phyloP scores from a whole-genome alignment of 2,329 filamentous ascomycete species.

The Fusarium begoniae region DNA sequence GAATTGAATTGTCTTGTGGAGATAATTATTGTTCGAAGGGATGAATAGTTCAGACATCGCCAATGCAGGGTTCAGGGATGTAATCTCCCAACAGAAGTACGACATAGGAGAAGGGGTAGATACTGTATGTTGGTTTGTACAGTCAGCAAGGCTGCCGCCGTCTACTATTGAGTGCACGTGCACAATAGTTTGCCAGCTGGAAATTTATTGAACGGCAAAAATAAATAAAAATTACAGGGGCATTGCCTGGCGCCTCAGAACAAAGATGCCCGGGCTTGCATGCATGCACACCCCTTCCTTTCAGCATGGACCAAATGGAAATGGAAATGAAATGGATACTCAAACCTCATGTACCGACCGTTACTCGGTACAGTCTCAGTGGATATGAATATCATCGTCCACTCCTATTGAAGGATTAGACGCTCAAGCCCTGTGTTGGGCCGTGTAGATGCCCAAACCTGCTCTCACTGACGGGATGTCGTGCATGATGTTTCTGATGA shows the following conservation, averaged over 20 bases:
- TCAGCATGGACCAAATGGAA: background rate
- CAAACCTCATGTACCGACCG: constrained; percentile 23
- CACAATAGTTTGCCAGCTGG: constrained; percentile 4
- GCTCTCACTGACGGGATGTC: constrained; percentile 40
- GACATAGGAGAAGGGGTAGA: constrained; percentile 37
- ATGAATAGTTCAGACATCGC: constrained; percentile 26
- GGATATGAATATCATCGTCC: constrained; percentile 24
- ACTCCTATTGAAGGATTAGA: constrained; percentile 9
- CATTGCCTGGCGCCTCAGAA: background rate
- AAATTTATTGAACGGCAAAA: constrained; percentile 7
- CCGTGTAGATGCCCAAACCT: constrained; percentile 37
- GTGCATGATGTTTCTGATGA: constrained; percentile 33
- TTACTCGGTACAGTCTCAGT: constrained; percentile 18
- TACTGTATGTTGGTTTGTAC: background rate
- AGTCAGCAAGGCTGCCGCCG: constrained; percentile 10
- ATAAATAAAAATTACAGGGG: constrained; percentile 23
- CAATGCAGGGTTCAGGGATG: constrained; percentile 37
- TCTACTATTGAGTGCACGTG: constrained; percentile 26
- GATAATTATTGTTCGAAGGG: constrained; percentile 18
- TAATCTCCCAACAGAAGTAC: constrained; percentile 45
- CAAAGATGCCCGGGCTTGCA: background rate
- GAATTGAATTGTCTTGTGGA: constrained; percentile 21
- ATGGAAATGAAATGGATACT: constrained; percentile 9
- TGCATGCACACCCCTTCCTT: constrained; percentile 15
- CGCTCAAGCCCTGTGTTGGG: constrained; percentile 37